Percentiles rank a stretch among this genome's conserved stretches.
phyloP scores from a whole-genome alignment of 371 early-diverging fungal species.

The Mucor sp. region DNA sequence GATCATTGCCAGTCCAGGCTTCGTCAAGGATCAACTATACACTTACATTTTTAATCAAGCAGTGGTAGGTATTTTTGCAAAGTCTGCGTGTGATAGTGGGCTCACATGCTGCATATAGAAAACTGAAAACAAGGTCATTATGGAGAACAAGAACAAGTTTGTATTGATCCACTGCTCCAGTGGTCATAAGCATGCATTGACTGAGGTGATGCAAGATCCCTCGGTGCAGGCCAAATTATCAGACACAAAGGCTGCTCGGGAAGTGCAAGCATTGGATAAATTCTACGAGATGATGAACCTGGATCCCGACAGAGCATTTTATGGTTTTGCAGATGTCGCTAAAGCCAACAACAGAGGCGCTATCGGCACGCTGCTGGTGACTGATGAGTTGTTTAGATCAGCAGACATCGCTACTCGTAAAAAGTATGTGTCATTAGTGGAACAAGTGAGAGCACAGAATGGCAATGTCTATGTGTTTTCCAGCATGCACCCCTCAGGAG shows the following conservation, averaged over 20 bases:
- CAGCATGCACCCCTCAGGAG: conserved; percentile 91
- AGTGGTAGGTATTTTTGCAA: conserved; percentile 59
- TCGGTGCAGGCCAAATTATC: conserved; percentile 77
- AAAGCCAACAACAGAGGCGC: conserved; percentile 87
- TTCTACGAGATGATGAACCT: conserved; percentile 89
- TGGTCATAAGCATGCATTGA: conserved; percentile 93
- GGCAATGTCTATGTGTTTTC: conserved; percentile 91
- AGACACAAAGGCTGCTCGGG: conserved; percentile 92
- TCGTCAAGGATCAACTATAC: conserved; percentile 88
- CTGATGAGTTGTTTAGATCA: conserved; percentile 90
- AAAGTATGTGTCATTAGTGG: conserved; percentile 86
- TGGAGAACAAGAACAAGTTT: conserved; percentile 88
- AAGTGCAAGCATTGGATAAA: conserved; percentile 79
- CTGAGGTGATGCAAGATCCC: conserved; percentile 92
- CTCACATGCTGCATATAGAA: conserved; percentile 47
- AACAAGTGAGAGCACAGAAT: conserved; percentile 73
- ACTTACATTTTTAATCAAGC: conserved; percentile 86
- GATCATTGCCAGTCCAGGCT: conserved; percentile 95
- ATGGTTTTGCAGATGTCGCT: conserved; percentile 84
- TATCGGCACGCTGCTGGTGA: conserved; percentile 84
- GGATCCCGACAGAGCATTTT: conserved; percentile 91
- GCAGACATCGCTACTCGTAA: conserved; percentile 82
- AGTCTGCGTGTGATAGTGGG: neutral
- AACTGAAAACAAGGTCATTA: conserved; percentile 76
- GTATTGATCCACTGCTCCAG: conserved; percentile 89